Conservation (phyloP, 495 filamentous ascomycete species). For the Penicillium tannophilum region DNA sequence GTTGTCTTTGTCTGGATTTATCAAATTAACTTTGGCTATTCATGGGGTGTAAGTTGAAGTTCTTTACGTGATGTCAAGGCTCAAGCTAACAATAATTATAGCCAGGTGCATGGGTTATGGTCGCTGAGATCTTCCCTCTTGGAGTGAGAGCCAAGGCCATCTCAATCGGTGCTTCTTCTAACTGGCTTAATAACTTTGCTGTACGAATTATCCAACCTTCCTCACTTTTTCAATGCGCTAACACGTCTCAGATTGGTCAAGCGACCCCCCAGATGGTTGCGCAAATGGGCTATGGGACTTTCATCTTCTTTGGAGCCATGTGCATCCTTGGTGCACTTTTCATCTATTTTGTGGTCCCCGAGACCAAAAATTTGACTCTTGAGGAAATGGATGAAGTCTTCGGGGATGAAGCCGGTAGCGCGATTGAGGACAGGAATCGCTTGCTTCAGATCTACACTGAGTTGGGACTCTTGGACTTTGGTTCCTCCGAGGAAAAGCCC, state of each 20-base stretch:
- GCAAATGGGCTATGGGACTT: constrained; percentile 42
- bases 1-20: constrained; percentile 42
- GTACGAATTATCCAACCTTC: background rate
- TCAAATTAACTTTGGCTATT: constrained; percentile 43
- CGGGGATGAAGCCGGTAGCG: constrained; percentile 3
- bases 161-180: constrained; percentile 37
- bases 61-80: background rate
- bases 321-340: constrained; percentile 50
- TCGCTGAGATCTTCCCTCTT: constrained; percentile 44
- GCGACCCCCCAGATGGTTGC: constrained; percentile 40
- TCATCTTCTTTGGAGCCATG: constrained; percentile 46
- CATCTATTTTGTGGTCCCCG: constrained; percentile 54
- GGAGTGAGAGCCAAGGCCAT: constrained; percentile 41
- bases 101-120: constrained; percentile 39
- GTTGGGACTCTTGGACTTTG: background rate
- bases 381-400: constrained; percentile 6
- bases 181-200: constrained; percentile 48
- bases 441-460: background rate
- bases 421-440: background rate
- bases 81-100: constrained; percentile 1
- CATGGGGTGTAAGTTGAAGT: constrained; percentile 32
- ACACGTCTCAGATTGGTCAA: constrained; percentile 27
- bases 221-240: background rate
- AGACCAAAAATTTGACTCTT: constrained; percentile 57
- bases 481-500: background rate